Base-by-base conservation (phyloP, 352 stramenopile species). In the Elongisporangium anandrum region DNA sequence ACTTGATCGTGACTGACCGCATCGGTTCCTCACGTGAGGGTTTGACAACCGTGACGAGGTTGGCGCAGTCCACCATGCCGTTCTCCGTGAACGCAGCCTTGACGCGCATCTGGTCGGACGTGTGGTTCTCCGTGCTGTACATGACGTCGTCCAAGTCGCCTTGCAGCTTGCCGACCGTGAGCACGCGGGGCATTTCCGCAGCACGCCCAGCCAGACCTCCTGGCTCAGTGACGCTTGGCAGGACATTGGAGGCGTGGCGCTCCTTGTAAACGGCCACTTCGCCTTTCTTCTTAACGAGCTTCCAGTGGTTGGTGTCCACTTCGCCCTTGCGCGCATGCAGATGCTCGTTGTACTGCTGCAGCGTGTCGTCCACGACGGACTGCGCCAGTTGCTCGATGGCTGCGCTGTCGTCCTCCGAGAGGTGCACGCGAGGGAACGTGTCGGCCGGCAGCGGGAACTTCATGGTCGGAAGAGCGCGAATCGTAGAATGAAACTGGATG, bases 1-100 rank as follows among this genome's bases (percentile, higher is more conserved):
- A 90, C 53, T 88, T 88, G 56, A 90, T 57, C 22, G 70, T 72
- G 1, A 88, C 54, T 1, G 79, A 77, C n/a, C 75, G 56, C 23
- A 90, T 77, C 4, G 81, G 81, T 12, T 75, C 61, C n/a, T 66
- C 64, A 0, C 57, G 60, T 2, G 73, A 80, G 24, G 81, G 65
- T 2, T 48, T 4, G 20, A 63, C 50, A 21, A 90, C 60, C n/a
- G 66, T 60, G 0, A 61, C 58, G 2, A 90, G 54, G 21, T 88
- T 68, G 10, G 63, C 70, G 34, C 66, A 73, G 64, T 90, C 78
- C 22, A 69, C 61, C 54, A 83, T 81, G 54, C 79, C 78, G 54
- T 81, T 72, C 3, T 56, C 48, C 52, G 75, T 68, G 62, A 85
- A 87, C 22, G 75, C 68, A 0, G 76, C 70, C 61, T 80, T 82